A percentile compares a stretch with the other conserved stretches of the same genome.
Conservation (phyloP, 208 protist species). For the Trichomonas tenax region DNA sequence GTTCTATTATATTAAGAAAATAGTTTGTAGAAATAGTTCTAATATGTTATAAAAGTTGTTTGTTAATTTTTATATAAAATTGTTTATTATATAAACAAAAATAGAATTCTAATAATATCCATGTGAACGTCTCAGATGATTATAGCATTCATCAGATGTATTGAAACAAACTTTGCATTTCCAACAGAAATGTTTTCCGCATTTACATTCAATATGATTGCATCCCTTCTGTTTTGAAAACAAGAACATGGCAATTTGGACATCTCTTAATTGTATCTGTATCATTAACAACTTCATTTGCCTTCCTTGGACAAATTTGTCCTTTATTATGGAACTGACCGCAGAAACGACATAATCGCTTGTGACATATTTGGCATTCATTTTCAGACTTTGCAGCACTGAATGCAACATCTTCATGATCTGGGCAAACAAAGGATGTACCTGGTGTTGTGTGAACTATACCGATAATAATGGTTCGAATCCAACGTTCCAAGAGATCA, state of each 20-base stretch:
- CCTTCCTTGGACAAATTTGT: background rate
- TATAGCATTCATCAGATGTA: background rate
- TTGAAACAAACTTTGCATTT: background rate
- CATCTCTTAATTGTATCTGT: background rate
- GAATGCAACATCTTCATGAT: background rate
- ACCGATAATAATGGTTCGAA: background rate
- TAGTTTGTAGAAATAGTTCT: too few relatives aligned
- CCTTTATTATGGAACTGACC: background rate
- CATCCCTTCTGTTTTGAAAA: background rate
- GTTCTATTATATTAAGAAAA: too few relatives aligned
- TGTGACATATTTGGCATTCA: background rate
- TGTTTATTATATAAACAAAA: too few relatives aligned
- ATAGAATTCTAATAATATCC: too few relatives aligned
- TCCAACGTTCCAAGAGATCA: background rate
- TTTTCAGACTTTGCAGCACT: background rate
- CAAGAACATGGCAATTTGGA: background rate
- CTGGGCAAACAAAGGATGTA: background rate
- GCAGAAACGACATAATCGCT: background rate
- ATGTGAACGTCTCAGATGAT: background rate
- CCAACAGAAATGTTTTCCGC: background rate
- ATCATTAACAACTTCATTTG: background rate
- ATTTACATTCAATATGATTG: background rate
- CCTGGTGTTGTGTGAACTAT: background rate
- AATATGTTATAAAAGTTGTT: too few relatives aligned
- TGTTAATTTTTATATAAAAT: too few relatives aligned